A percentile compares a stretch with the other conserved stretches of the same genome.
phyloP scores from a whole-genome alignment of 352 stramenopile species.

The Sclerospora graminicola region DNA sequence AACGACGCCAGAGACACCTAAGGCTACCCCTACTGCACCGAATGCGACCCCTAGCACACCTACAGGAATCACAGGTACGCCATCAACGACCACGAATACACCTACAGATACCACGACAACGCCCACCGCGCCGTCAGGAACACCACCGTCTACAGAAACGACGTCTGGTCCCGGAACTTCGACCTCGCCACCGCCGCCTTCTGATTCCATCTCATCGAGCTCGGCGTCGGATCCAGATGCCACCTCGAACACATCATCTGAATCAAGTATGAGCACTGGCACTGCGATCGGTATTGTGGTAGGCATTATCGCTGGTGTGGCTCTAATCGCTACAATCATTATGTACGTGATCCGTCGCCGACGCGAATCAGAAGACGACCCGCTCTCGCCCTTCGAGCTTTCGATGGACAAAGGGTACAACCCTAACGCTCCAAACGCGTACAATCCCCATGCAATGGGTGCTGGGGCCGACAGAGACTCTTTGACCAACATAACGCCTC shows the following conservation, averaged over 20 bases:
- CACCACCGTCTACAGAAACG: too few species aligned
- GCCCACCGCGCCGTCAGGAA: too few species aligned
- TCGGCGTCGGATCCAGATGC: too few species aligned
- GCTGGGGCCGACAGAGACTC: slow-evolving; percentile 12
- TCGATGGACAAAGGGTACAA: slow-evolving; percentile 80
- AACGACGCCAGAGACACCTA: too few species aligned
- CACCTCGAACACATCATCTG: slow-evolving; percentile 14
- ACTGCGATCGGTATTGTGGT: slow-evolving; percentile 59
- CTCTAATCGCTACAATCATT: slow-evolving; percentile 42
- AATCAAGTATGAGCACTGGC: slow-evolving; percentile 55
- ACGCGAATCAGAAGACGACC: slow-evolving; percentile 56
- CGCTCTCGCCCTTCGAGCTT: slow-evolving; percentile 71
- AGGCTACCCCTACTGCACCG: too few species aligned
- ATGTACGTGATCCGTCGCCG: slow-evolving; percentile 46
- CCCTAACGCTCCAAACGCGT: slow-evolving; percentile 30
- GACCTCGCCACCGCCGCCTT: too few species aligned
- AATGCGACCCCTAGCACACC: too few species aligned
- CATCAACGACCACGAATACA: too few species aligned
- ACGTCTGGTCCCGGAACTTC: too few species aligned
- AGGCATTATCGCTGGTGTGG: slow-evolving; percentile 50
- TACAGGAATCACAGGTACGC: too few species aligned
- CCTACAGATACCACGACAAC: too few species aligned
- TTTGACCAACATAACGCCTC: slow-evolving; percentile 18
- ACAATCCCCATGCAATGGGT: slow-evolving; percentile 26
- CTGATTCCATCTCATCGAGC: too few species aligned